Evolutionary conservation across 2,329 filamentous ascomycete species (phyloP), one percentile per base, ranked within the genome.

Genomic region (Epichloe typhina): DNA sequence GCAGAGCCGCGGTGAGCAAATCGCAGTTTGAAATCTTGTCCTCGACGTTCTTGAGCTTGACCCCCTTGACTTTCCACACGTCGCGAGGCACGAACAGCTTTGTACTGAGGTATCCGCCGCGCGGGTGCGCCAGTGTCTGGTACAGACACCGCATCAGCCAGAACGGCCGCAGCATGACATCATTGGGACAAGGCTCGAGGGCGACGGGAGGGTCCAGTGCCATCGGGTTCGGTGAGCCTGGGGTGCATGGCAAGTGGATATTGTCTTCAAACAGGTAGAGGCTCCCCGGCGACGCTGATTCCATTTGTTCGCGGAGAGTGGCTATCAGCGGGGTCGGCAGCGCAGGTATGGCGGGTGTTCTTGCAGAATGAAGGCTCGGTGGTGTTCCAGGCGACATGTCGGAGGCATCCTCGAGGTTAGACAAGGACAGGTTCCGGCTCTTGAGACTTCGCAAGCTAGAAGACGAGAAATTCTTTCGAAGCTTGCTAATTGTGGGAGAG

Each of bases 71-170:
- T 51, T 83, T 80, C 93, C 93, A 98, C 3, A 93, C 88, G 62
- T 97, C 90, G 48, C 87, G 80, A 5, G 93, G 90, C 5, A 98
- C 79, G 62, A 98, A 98, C 0, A 98, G 76, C 59, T 89, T 90
- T 21, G 83, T 91, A 49, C 90, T 95, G 19, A 98, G 64, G 63
- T 96, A 98, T 15, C 90, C 93, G 38, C 93, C 93, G 23, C 88
- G 82, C 2, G 91, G 88, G 61, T 98, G 91, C 17, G 84, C 85
- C 43, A 98, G 80, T 0, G 90, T 95, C 64, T 96, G 88, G 63
- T 93, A 95, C 26, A 98, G 75, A 54, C 86, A 90, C 50, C 93
- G 83, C 88, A 98, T 95, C 43, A 98, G 74, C 93, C 93, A 98
- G 66, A 96, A 98, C 2, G 93, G 94, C 19, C 93, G 83, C n/a